phyloP scores from a whole-genome alignment of 75 land plant genomes.

The Azolla pinnata region DNA sequence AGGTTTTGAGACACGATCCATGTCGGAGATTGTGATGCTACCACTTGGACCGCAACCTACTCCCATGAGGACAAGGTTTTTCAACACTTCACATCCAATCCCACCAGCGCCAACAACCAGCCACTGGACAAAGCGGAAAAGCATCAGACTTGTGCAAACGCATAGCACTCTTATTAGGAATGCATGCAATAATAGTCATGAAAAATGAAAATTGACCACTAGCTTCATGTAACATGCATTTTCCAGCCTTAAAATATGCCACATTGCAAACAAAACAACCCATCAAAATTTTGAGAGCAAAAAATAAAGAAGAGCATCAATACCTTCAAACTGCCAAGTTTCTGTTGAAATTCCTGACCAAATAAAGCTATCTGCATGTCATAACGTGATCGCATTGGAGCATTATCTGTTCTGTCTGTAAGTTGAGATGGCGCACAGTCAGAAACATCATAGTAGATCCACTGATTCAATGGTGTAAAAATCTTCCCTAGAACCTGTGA shows the following conservation, averaged over 20 bases:
- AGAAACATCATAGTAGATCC: constrained; percentile 43
- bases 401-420: constrained; percentile 20
- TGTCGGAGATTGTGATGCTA: constrained; percentile 41
- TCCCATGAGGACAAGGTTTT: constrained; percentile 42
- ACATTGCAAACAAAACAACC: not conserved
- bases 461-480: constrained; percentile 37
- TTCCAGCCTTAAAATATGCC: not conserved
- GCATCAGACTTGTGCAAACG: not conserved
- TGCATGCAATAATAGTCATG: no score
- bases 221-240: no score
- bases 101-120: constrained; percentile 53
- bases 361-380: constrained; percentile 34
- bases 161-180: not conserved
- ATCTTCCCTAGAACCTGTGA: constrained; percentile 39
- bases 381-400: constrained; percentile 31
- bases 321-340: constrained; percentile 37
- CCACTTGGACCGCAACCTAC: constrained; percentile 45
- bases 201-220: not conserved
- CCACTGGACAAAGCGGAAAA: constrained; percentile 25
- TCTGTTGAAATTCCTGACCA: constrained; percentile 39
- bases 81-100: constrained; percentile 42
- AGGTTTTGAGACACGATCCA: constrained; percentile 41
- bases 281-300: not conserved
- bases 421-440: constrained; percentile 28
- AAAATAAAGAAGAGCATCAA: not conserved